phyloP scores from a whole-genome alignment of 305 asterid genomes.

The Withania somnifera region DNA sequence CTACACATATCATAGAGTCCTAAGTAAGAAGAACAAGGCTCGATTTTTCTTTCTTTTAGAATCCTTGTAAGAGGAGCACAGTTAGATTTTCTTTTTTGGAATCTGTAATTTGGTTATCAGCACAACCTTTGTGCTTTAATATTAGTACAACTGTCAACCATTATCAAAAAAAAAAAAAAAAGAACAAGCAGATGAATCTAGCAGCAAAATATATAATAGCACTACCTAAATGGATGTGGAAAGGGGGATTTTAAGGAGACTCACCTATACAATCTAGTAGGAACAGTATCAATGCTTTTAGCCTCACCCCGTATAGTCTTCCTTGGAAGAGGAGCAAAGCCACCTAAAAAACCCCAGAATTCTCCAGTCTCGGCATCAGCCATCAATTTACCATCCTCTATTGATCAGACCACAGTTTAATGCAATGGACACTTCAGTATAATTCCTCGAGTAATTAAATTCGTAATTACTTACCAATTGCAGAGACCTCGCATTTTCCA shows the following conservation, averaged over 20 bases:
- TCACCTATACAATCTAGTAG: slow-evolving; percentile 70
- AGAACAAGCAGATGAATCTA: not conserved
- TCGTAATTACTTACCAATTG: slow-evolving; percentile 57
- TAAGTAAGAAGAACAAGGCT: no score
- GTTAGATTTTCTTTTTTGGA: not conserved
- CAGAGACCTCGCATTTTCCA: slow-evolving; percentile 93
- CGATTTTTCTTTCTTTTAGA: no score
- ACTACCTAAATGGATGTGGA: slow-evolving; percentile 1
- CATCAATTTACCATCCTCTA: slow-evolving; percentile 98
- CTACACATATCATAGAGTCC: no score
- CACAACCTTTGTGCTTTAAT: not conserved
- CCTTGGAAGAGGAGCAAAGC: slow-evolving; percentile 99
- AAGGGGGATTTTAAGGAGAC: not conserved
- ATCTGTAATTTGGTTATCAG: not conserved
- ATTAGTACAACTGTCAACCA: not conserved
- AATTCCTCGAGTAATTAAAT: slow-evolving; percentile 4
- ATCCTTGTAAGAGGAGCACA: not conserved
- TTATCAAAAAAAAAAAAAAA: not conserved
- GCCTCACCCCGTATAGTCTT: slow-evolving; percentile 41
- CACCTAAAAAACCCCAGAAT: slow-evolving; percentile 95
- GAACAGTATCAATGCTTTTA: slow-evolving; percentile 19
- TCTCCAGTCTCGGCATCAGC: slow-evolving; percentile 97
- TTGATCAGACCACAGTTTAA: slow-evolving; percentile 10
- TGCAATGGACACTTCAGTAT: slow-evolving; percentile 5
- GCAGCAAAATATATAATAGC: not conserved